A percentile compares a stretch with the other conserved stretches of the same genome.
Conservation (phyloP, 2,329 filamentous ascomycete species). For the Fusarium metavorans region DNA sequence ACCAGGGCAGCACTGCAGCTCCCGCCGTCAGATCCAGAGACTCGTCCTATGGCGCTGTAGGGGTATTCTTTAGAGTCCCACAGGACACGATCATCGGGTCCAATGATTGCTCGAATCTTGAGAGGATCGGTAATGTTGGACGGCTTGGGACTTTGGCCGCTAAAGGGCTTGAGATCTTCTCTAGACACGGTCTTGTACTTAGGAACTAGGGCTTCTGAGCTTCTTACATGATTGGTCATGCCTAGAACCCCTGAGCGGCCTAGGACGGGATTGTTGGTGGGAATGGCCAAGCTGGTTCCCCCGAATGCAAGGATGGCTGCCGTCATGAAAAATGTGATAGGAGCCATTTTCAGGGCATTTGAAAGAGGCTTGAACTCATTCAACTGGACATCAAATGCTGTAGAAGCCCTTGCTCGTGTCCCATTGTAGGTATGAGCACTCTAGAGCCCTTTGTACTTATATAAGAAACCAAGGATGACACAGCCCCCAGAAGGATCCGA, state of each 20-base stretch:
- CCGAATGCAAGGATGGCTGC: background rate
- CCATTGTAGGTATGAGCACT: background rate
- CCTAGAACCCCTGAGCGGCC: background rate
- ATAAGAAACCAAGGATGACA: background rate
- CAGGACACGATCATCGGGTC: conserved; percentile 3
- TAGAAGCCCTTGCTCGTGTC: background rate
- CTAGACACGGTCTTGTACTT: background rate
- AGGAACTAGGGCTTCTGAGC: background rate
- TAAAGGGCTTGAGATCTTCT: background rate
- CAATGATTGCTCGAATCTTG: background rate
- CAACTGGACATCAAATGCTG: background rate
- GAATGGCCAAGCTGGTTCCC: background rate
- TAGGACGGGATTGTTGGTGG: background rate
- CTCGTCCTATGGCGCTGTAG: background rate
- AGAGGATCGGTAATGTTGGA: background rate
- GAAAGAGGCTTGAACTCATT: background rate
- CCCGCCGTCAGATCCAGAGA: background rate
- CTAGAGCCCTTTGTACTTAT: background rate
- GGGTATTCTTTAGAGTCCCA: conserved; percentile 10
- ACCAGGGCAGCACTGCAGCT: conserved; percentile 15
- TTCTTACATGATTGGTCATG: background rate
- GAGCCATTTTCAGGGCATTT: background rate
- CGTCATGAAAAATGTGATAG: background rate
- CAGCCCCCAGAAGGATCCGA: background rate
- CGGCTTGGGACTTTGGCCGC: background rate